Evolutionary conservation across 352 stramenopile species (phyloP), one percentile per base, ranked within the genome.

Genomic region (Aphanomyces astaci): DNA sequence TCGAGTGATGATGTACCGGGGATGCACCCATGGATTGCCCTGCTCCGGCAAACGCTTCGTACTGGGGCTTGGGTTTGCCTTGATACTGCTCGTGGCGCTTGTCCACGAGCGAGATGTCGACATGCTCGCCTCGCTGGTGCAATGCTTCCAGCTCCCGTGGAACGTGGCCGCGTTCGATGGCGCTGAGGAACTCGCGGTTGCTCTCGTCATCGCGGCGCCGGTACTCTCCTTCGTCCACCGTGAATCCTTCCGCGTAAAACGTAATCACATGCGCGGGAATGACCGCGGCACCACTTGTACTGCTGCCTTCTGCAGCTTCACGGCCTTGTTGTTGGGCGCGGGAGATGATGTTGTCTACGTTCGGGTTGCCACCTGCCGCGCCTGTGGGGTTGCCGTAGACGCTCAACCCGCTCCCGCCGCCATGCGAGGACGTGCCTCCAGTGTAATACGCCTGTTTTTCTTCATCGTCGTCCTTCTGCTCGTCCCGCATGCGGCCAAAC

Each of bases 231-330:
- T 90, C 79, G 43, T 94, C 82, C 3, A 94, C 86, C 0, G 82
- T 92, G 70, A 94, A 94, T n/a, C 86, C 86, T 22, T 91, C 82
- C 33, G 83, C 78, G 70, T 92, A 94, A 73, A 94, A 94, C 2
- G 86, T 94, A 69, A 94, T 91, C 17, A 89, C 72, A 70, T 92
- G 82, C 25, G 62, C 28, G 11, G 62, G 62, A 9, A 52, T 28
- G 13, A 22, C 25, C 31, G 48, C 13, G 49, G 72, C 75, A 57
- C 80, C 53, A 0, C 53, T 74, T 46, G n/a, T n/a, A 15, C 36
- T 43, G 36, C 64, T 60, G 33, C 51, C 46, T 31, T 31, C 63
- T 3, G 52, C 72, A 1, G 73, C 65, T 5, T 55, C 69, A 19
- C 70, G 72, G 28, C 82, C 79, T 73, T 92, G 81, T 67, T 89